Evolutionary conservation across 2,329 filamentous ascomycete species (phyloP).

Genomic region (Microdochium bolleyi): DNA sequence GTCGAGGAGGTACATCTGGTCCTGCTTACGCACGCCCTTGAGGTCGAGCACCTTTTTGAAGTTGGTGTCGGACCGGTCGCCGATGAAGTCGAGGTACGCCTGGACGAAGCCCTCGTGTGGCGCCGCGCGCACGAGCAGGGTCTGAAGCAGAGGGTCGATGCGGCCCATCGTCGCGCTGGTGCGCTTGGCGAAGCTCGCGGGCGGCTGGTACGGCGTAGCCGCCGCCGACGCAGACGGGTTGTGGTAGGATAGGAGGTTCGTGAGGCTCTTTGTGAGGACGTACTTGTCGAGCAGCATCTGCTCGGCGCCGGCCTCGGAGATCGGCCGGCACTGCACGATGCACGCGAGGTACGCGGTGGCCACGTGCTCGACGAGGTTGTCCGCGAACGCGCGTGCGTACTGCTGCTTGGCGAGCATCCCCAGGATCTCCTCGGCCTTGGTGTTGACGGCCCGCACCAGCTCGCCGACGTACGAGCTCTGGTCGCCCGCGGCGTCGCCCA

Average conservation of each 20-base stretch:
- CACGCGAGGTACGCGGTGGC: conserved; percentile 72
- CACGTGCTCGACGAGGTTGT: conserved; percentile 87
- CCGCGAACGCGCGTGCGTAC: conserved; percentile 89
- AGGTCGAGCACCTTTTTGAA: conserved; percentile 95
- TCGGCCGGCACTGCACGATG: conserved; percentile 81
- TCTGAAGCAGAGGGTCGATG: conserved; percentile 90
- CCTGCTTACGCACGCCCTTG: conserved; percentile 81
- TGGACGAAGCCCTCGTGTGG: conserved; percentile 92
- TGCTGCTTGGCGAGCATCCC: conserved; percentile 78
- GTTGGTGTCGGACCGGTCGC: conserved; percentile 85
- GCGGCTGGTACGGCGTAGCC: conserved; percentile 26
- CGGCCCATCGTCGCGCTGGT: conserved; percentile 78
- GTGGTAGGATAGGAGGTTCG: conserved; percentile 60
- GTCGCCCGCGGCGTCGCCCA: conserved; percentile 89
- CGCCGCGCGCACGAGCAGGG: conserved; percentile 83
- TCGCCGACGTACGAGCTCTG: conserved; percentile 88
- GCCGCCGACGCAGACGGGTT: conserved; percentile 28
- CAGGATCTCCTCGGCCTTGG: conserved; percentile 66
- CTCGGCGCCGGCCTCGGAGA: conserved; percentile 90
- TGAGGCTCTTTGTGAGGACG: conserved; percentile 72
- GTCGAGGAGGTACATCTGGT: conserved; percentile 77
- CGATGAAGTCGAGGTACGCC: conserved; percentile 95
- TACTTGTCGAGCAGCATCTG: conserved; percentile 98
- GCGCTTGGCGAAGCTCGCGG: conserved; percentile 69
- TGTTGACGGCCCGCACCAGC: conserved; percentile 65